Base-by-base conservation (phyloP, 1,284 basidiomycete genomes). In the Rhodotorula sp. region DNA sequence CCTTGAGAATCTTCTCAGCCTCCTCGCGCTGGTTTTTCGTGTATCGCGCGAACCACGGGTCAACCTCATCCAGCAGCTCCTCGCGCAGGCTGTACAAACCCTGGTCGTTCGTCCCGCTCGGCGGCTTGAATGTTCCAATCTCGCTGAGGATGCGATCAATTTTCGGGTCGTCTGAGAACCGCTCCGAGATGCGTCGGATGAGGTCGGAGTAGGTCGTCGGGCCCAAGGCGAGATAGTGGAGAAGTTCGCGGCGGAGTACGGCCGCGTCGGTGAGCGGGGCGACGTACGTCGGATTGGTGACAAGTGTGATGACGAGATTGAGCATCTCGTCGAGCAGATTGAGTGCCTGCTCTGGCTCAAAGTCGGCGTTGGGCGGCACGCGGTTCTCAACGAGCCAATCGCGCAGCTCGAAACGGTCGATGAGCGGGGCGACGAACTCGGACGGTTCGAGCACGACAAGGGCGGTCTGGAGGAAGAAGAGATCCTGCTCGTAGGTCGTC, bases 1-100 rank as follows among this genome's bases (percentile, higher is more conserved):
- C 85, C 61, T 87, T 84, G 55, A 98, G 82, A 10, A 91, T 85
- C 46, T 85, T 86, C 76, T 95, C 92, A n/a, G 93, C 94, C 78
- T 94, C 91, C 77, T 97, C 92, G 54, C 94, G 87, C 78, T 94
- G 90, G 80, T 99, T 99, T 44, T 94, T 86, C 18, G 92, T 90
- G 81, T 96, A 99, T 78, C 98, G 94, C 79, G 89, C 92, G 83
- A 95, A 98, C 83, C 94, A 96, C 0, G 94, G 94, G 77, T 98
- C 91, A 72, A 99, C 89, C 74, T 97, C 90, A 71, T 88, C 88
- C 78, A 87, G 94, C 37, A 84, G 85, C 76, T 91, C 91, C 44
- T 92, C 87, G 77, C 89, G 90, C 68, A 99, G 85, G 75, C 94
- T 89, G 81, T 97, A 99, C 48, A 87, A 83, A 1, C 96, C 96